Evolutionary conservation across 2,329 filamentous ascomycete genomes (phyloP), one percentile per base, ranked within the genome.

Genomic region (Diaporthe vaccinii): DNA sequence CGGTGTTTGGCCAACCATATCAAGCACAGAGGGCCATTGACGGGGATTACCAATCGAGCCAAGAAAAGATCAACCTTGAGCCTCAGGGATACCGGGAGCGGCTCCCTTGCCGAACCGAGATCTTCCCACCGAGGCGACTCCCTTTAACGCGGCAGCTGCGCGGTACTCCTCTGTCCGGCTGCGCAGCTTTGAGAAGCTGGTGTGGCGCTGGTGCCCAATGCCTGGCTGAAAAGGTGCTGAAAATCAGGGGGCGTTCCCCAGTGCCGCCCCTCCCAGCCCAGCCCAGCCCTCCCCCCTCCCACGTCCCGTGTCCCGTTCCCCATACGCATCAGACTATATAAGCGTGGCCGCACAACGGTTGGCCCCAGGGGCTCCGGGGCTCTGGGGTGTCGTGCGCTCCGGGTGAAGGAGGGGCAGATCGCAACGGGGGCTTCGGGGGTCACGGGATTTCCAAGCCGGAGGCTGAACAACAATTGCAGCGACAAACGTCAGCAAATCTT

Each of bases 71-170:
- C n/a, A 53, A 36, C 65, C 46, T 68, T 68, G 65, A 68, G 65
- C 65, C 46, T 68, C 65, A 68, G 65, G 65, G 65, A 68, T 68
- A 41, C 65, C 34, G 17, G 65, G 65, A 28, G 49, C 65, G 65
- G 65, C 22, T n/a, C 31, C 65, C 22, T 53, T 53, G 65, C 65
- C 65, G 65, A 68, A 68, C 65, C 65, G 65, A 68, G 65, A 68
- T 68, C 34, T 39, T 53, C 46, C 15, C 31, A 68, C 65, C 65
- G 65, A 68, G 46, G 46, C 53, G n/a, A n/a, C 46, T 34, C 25
- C 31, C 22, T 53, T 49, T 68, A 25, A 53, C 65, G 65, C 65
- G 46, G 46, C 44, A 51, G 59, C 59, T 34, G 61, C 61, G 22
- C 46, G 34, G 65, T 39, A 39, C 46, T 53, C 46, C 15, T 31